Base-by-base conservation (phyloP, 768 basidiomycete genomes). In the Kwoniella shandongensis region DNA sequence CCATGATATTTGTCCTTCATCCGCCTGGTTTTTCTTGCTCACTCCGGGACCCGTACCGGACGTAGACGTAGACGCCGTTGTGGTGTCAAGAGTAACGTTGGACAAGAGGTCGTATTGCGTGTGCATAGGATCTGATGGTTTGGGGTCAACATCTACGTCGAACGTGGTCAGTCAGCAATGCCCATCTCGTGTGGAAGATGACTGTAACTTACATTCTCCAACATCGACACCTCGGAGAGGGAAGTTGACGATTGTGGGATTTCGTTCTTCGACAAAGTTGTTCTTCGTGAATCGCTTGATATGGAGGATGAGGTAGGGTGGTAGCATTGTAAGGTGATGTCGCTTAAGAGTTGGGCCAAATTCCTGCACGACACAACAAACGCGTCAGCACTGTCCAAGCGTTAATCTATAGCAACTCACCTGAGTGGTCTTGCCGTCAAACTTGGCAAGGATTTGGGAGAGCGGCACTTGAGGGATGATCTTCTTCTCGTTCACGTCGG, bases 261-360 rank as follows among this genome's bases (percentile, higher is more conserved):
- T 99, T 78, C 96, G 96, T 77, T 99, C 96, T 76, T 97, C 94
- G 5, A 97, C 92, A 68, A 98, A 97, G 50, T 82, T 82, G 75
- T 98, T 99, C 76, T 89, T 96, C 22, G 90, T 92, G 79, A 98
- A 99, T 36, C 96, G 85, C 76, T 93, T 98, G 81, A 88, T 93
- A 75, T 94, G 89, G 18, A 97, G 80, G 68, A 98, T 88, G 69
- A 99, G 86, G 73, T 96, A 97, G 47, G 82, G 89, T 36, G 96
- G 96, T 59, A 99, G 80, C 35, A 82, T 81, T 67, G 89, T 88
- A 67, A 93, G 87, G 76, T 97, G 93, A 79, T 87, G 97, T 54
- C 92, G 82, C 66, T 88, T 86, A 32, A 99, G 78, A 22, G 71
- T 77, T 86, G 87, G 54, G 86, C 93, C 63, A 47, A 85, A 88